These are phyloP conservation scores for Penicillium sp. DNA, from an alignment of 2,329 filamentous ascomycete genomes.

Conservation along the genomic window DNA sequence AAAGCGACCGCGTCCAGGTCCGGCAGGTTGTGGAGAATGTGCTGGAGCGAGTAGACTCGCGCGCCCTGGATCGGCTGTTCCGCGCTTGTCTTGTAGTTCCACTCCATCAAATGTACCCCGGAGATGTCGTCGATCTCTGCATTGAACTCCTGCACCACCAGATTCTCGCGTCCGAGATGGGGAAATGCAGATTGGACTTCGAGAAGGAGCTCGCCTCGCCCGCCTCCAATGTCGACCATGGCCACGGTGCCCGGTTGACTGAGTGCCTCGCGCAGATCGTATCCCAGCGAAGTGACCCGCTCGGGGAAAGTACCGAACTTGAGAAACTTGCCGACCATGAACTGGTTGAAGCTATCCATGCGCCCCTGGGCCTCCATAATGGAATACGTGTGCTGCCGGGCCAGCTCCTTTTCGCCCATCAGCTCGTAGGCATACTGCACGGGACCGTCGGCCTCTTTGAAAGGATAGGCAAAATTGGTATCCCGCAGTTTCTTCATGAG, in stretches of 20 bases:
- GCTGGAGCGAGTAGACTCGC: constrained; percentile 34
- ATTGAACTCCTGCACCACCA: constrained; percentile 41
- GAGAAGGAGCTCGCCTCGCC: constrained; percentile 37
- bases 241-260: constrained; percentile 16
- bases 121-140: constrained; percentile 27
- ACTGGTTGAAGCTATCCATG: constrained; percentile 41
- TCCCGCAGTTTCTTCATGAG: constrained; percentile 35
- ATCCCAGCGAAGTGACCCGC: constrained; percentile 29
- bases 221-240: constrained; percentile 41
- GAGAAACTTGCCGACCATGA: constrained; percentile 41
- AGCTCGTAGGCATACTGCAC: constrained; percentile 35
- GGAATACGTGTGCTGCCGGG: constrained; percentile 34
- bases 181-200: constrained; percentile 37
- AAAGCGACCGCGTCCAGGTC: constrained; percentile 37
- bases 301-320: constrained; percentile 36
- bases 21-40: constrained; percentile 40
- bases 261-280: constrained; percentile 30
- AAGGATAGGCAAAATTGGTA: constrained; percentile 37
- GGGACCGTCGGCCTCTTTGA: constrained; percentile 33
- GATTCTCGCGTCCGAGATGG: constrained; percentile 23
- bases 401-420: constrained; percentile 30
- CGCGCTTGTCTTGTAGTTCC: constrained; percentile 36
- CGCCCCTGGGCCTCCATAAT: constrained; percentile 39
- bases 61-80: constrained; percentile 36
- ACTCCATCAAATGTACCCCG: constrained; percentile 31